A percentile compares a stretch with the other conserved stretches of the same genome.
Conservation (phyloP, 2,329 filamentous ascomycete species). For the Trichoderma polysporum region DNA sequence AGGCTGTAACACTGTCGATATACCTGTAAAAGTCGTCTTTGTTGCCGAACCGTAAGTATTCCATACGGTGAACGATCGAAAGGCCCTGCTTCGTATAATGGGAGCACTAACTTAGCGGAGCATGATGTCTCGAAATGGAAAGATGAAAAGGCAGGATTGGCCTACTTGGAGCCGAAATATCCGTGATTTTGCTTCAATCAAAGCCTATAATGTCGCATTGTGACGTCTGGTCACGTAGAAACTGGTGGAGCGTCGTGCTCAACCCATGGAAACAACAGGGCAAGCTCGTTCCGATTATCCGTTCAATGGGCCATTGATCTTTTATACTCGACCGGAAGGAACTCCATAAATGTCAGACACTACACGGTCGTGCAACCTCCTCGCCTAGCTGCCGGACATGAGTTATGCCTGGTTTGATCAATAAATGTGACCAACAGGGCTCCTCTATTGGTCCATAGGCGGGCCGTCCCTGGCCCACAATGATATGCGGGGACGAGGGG, state of each 20-base stretch:
- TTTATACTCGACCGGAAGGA: neutral
- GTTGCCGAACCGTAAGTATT: neutral
- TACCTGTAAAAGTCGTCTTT: neutral
- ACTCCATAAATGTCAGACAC: conserved; percentile 5
- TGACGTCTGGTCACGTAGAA: conserved; percentile 7
- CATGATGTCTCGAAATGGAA: neutral
- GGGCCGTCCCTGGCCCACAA: conserved; percentile 12
- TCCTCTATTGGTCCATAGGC: conserved; percentile 1
- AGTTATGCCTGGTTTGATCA: neutral
- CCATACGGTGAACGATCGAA: neutral
- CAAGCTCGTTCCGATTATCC: conserved; percentile 18
- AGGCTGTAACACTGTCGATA: neutral
- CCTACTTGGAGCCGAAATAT: conserved; percentile 12
- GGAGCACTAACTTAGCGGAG: neutral
- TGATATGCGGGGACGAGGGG: neutral
- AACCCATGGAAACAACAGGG: neutral
- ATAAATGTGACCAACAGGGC: neutral
- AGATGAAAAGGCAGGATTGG: neutral
- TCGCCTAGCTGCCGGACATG: neutral
- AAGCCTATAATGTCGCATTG: conserved; percentile 10
- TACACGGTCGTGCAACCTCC: neutral
- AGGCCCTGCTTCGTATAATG: neutral
- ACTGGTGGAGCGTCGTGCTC: neutral
- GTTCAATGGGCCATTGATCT: conserved; percentile 2
- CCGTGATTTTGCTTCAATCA: neutral